Percentiles rank a stretch among this genome's conserved stretches.
Conservation (phyloP, 2,329 filamentous ascomycete species). For the Hymenotorrendiella dingleyae region DNA sequence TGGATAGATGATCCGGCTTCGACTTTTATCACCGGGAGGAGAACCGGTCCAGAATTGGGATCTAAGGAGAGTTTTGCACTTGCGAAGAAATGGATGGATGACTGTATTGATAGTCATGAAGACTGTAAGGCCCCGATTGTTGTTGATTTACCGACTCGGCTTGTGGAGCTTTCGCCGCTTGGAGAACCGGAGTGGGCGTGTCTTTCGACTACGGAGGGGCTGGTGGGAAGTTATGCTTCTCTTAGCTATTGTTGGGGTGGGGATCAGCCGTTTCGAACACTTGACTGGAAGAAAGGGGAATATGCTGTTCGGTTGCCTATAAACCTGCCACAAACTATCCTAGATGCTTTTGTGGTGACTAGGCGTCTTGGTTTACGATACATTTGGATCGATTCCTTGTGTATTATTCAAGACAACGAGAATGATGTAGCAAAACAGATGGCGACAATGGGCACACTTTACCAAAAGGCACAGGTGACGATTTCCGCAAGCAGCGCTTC, state of each 20-base stretch:
- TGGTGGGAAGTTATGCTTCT: neutral
- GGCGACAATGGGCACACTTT: neutral
- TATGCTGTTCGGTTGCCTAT: neutral
- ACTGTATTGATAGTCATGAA: neutral
- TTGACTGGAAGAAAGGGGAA: neutral
- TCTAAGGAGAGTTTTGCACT: neutral
- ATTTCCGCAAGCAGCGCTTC: conserved; percentile 2
- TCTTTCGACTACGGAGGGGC: neutral
- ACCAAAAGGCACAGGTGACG: conserved; percentile 1
- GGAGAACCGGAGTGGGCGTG: neutral
- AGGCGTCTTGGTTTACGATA: neutral
- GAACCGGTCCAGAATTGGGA: no score
- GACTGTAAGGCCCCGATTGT: neutral
- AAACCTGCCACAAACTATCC: neutral
- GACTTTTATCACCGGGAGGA: no score
- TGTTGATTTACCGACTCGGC: neutral
- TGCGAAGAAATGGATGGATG: neutral
- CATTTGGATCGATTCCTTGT: conserved; percentile 3
- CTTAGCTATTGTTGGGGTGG: neutral
- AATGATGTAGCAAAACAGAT: neutral
- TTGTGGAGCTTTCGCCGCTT: neutral
- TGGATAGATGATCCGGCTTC: no score
- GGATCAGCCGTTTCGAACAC: neutral
- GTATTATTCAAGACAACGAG: neutral
- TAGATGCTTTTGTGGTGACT: conserved; percentile 1